Conservation (phyloP, 2,329 filamentous ascomycete species). For the Fusarium illudens region DNA sequence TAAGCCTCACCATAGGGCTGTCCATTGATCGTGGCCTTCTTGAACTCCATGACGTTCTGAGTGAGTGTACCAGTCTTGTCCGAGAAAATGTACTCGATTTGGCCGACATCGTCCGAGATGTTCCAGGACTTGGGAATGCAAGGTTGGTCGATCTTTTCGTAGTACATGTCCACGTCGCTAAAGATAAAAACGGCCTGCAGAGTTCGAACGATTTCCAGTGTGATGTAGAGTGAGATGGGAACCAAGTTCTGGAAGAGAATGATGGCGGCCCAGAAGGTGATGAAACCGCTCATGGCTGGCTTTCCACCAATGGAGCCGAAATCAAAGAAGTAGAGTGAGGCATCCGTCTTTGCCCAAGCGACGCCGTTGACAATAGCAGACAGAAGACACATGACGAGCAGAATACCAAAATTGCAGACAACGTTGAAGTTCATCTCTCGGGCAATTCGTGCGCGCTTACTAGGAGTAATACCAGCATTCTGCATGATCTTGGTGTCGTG, state of each 20-base stretch:
- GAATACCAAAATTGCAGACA: slow-evolving; percentile 91
- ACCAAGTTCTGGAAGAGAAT: slow-evolving; percentile 99
- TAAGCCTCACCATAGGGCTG: slow-evolving; percentile 96
- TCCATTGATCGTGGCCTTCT: slow-evolving; percentile 97
- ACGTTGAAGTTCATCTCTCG: slow-evolving; percentile 97
- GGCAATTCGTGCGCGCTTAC: slow-evolving; percentile 89
- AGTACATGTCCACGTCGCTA: slow-evolving; percentile 96
- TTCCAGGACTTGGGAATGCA: slow-evolving; percentile 99
- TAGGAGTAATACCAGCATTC: slow-evolving; percentile 94
- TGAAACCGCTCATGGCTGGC: slow-evolving; percentile 84
- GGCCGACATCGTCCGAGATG: slow-evolving; percentile 95
- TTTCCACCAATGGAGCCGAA: slow-evolving; percentile 81
- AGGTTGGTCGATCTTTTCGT: slow-evolving; percentile 90
- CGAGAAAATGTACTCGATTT: slow-evolving; percentile 99
- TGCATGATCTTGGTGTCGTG: slow-evolving; percentile 99
- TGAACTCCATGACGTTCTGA: slow-evolving; percentile 99
- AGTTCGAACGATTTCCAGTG: slow-evolving; percentile 92
- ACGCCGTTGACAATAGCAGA: slow-evolving; percentile 86
- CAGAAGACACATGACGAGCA: slow-evolving; percentile 88
- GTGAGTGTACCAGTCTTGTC: slow-evolving; percentile 97
- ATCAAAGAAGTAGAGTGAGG: slow-evolving; percentile 84
- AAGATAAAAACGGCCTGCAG: slow-evolving; percentile 97
- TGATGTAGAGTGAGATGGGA: slow-evolving; percentile 97
- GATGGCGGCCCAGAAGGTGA: slow-evolving; percentile 94
- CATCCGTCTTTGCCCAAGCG: slow-evolving; percentile 77